phyloP scores from a whole-genome alignment of 345 rosid genomes.

The Firmiana major region DNA sequence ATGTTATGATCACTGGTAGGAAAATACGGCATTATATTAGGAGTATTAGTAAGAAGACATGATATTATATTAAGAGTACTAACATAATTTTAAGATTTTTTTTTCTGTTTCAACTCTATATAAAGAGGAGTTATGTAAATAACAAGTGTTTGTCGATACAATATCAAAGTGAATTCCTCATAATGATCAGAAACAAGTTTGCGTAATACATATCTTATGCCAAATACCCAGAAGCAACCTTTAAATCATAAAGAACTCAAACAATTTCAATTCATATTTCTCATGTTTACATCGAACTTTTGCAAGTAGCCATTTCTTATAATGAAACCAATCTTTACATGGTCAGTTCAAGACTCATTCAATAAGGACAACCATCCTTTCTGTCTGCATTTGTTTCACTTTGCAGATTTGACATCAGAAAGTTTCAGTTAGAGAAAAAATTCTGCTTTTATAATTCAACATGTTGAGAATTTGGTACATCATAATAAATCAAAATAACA shows the following conservation, averaged over 20 bases:
- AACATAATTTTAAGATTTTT: too few species aligned
- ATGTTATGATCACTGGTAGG: too few species aligned
- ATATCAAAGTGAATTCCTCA: neutral
- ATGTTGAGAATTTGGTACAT: neutral
- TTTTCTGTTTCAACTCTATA: too few species aligned
- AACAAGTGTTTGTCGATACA: too few species aligned
- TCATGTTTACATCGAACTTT: neutral
- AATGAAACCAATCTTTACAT: neutral
- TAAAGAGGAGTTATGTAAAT: too few species aligned
- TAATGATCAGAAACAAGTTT: neutral
- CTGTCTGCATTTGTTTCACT: neutral
- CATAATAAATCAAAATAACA: neutral
- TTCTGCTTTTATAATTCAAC: neutral
- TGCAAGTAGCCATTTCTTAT: too few species aligned
- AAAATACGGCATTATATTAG: too few species aligned
- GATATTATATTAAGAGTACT: too few species aligned
- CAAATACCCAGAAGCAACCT: neutral
- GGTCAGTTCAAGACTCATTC: neutral
- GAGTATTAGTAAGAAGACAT: too few species aligned
- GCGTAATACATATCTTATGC: neutral
- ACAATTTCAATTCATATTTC: neutral
- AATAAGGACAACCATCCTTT: neutral
- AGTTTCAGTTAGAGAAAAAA: neutral
- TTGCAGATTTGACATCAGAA: neutral
- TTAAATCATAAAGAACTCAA: neutral